Base-by-base conservation (phyloP, 208 protist genomes). In the Trypanosoma grayi region DNA sequence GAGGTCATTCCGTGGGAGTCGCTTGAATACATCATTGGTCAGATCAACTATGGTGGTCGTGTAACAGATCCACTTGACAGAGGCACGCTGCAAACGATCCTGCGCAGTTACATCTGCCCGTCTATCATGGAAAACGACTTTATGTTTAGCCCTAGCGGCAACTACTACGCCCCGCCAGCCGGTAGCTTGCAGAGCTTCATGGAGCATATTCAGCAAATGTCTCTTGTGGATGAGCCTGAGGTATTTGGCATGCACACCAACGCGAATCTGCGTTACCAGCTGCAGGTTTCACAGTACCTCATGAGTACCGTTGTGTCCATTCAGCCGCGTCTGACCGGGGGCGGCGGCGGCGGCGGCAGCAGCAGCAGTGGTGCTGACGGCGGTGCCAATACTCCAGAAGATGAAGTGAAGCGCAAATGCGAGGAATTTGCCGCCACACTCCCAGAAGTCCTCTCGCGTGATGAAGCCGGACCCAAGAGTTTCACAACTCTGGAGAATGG, bases 41-140 rank as follows among this genome's bases (percentile, higher is more conserved):
- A 99, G 60, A 98, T 99, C 70, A 97, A 98, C 83, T 99, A 99
- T 79, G 98, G 98, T 51, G 98, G 98, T 13, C 87, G 98, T 45
- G 97, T 99, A 8, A 99, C 98, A 11, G 98, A 99, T 85, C 90
- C 95, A 46, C 95, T 93, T 67, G 98, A 99, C 70, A 62, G 96
- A 47, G 87, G 96, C 47, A 96, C 79, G 22, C 74, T 98, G 48
- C 83, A 95, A 53, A 92, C 87, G 1, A 95, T 98, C 63, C 75
- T 99, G 40, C 70, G 79, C 48, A 77, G 79, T 47, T 98, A 95
- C 70, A 78, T 98, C 44, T 82, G 54, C 66, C 77, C 79, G 0
- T 59, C 70, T 44, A 82, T 98, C 25, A 73, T 98, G 13, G 61
- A 92, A 16, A 79, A 97, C 27, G 80, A 78, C 16, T 96, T 93